Evolutionary conservation across 2,329 filamentous ascomycete species (phyloP).

Genomic region (Gremmenia infestans): DNA sequence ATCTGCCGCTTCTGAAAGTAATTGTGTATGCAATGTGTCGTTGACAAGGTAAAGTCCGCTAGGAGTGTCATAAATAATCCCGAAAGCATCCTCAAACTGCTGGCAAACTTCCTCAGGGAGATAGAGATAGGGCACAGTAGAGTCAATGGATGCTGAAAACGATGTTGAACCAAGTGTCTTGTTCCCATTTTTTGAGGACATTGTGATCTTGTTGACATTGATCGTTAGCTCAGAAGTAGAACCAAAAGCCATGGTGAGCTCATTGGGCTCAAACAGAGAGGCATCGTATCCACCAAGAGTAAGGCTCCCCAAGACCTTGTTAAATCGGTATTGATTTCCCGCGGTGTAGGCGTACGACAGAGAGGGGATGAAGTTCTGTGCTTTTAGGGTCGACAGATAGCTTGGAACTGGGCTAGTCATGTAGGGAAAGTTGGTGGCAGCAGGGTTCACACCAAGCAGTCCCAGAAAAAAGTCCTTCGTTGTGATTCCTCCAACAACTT

Average conservation of each 20-base stretch:
- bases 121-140: slow-evolving; percentile 37
- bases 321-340: slow-evolving; percentile 35
- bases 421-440: slow-evolving; percentile 17
- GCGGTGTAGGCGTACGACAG: slow-evolving; percentile 41
- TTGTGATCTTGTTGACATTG: slow-evolving; percentile 32
- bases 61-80: slow-evolving; percentile 33
- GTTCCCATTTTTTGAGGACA: slow-evolving; percentile 7
- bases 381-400: slow-evolving; percentile 35
- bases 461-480: slow-evolving; percentile 26
- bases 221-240: slow-evolving; percentile 35
- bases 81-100: slow-evolving; percentile 33
- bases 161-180: slow-evolving; percentile 12
- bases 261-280: slow-evolving; percentile 36
- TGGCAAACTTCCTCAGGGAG: slow-evolving; percentile 34
- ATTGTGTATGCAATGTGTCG: slow-evolving; percentile 14
- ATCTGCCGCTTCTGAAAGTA: slow-evolving; percentile 28
- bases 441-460: slow-evolving; percentile 23
- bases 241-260: slow-evolving; percentile 36
- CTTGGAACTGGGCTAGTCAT: slow-evolving; percentile 24
- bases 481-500: slow-evolving; percentile 29
- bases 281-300: slow-evolving; percentile 36
- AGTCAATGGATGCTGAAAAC: slow-evolving; percentile 32
- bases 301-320: slow-evolving; percentile 20
- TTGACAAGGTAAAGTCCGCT: slow-evolving; percentile 35
- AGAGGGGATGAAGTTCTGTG: slow-evolving; percentile 35